Evolutionary conservation across 1,284 basidiomycete species (phyloP).

Genomic region (Malassezia caprae): DNA sequence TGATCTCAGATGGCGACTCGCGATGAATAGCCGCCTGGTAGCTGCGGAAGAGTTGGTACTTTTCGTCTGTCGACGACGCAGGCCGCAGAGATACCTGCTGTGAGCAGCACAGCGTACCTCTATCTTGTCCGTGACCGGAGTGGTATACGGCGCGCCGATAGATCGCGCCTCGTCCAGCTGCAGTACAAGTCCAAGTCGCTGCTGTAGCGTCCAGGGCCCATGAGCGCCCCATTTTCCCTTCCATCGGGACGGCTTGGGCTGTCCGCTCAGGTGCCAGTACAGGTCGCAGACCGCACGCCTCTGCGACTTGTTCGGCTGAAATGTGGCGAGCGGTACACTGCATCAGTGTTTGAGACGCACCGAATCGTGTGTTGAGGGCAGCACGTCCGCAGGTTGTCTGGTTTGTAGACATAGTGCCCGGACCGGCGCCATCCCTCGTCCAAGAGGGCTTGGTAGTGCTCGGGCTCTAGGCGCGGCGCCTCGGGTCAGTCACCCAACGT

Average conservation of each 20-base stretch:
- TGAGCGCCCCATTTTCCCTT: conserved; percentile 27
- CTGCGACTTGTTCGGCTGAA: conserved; percentile 20
- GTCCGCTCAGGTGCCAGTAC: conserved; percentile 20
- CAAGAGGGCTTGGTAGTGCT: conserved; percentile 32
- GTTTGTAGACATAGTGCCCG: conserved; percentile 40
- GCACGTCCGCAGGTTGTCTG: conserved; percentile 35
- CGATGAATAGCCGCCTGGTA: conserved; percentile 38
- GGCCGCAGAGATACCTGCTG: background rate
- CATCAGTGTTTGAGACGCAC: conserved; percentile 16
- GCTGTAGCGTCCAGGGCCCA: conserved; percentile 20
- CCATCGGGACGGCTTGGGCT: conserved; percentile 26
- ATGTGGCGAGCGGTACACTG: background rate
- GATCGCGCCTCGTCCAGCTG: background rate
- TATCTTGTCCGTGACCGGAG: background rate
- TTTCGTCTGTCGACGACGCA: conserved; percentile 24
- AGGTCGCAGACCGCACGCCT: conserved; percentile 25
- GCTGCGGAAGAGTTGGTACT: conserved; percentile 35
- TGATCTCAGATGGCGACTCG: conserved; percentile 20
- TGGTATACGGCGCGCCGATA: background rate
- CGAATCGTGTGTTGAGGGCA: conserved; percentile 40
- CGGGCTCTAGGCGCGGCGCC: conserved; percentile 27
- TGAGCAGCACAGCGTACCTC: background rate
- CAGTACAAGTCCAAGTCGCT: conserved; percentile 6
- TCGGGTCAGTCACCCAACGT: background rate
- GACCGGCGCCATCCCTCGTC: conserved; percentile 42